Evolutionary conservation across 257 asterid species (phyloP).

Genomic region (Echium plantagineum): DNA sequence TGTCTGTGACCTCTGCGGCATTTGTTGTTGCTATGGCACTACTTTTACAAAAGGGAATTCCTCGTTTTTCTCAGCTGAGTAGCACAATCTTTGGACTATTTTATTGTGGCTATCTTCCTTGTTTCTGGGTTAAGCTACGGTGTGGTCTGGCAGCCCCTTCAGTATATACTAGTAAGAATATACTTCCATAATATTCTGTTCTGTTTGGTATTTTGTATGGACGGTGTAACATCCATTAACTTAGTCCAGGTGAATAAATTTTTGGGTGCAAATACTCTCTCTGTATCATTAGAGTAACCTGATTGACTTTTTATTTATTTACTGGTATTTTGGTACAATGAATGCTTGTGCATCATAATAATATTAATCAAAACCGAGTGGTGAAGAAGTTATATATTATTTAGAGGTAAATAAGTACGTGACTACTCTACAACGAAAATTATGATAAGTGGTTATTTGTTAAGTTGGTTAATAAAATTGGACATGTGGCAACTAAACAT

Average conservation of each 20-base stretch:
- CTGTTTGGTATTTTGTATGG: background rate
- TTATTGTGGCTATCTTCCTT: slow-evolving; percentile 96
- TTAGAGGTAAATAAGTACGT: too few relatives aligned
- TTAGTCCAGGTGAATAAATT: background rate
- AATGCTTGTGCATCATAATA: too few relatives aligned
- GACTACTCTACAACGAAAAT: too few relatives aligned
- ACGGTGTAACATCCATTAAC: background rate
- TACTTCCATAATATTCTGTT: background rate
- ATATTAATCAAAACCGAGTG: too few relatives aligned
- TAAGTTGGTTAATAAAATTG: too few relatives aligned
- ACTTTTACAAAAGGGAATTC: slow-evolving; percentile 75
- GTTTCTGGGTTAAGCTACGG: slow-evolving; percentile 95
- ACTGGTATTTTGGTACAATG: too few relatives aligned
- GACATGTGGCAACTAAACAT: too few relatives aligned
- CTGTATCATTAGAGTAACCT: too few relatives aligned
- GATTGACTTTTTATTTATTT: too few relatives aligned
- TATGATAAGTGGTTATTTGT: too few relatives aligned
- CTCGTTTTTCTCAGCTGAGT: slow-evolving; percentile 90
- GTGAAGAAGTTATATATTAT: too few relatives aligned
- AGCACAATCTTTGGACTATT: slow-evolving; percentile 94
- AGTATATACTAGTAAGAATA: slow-evolving; percentile 64
- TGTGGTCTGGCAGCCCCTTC: slow-evolving; percentile 83
- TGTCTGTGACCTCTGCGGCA: slow-evolving; percentile 90
- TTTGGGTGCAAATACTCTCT: background rate
- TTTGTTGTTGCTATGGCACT: slow-evolving; percentile 66